Percentiles rank a stretch among this genome's conserved stretches.
Evolutionary conservation across 345 rosid genomes (phyloP).

Genomic region (Citrus maxima): DNA sequence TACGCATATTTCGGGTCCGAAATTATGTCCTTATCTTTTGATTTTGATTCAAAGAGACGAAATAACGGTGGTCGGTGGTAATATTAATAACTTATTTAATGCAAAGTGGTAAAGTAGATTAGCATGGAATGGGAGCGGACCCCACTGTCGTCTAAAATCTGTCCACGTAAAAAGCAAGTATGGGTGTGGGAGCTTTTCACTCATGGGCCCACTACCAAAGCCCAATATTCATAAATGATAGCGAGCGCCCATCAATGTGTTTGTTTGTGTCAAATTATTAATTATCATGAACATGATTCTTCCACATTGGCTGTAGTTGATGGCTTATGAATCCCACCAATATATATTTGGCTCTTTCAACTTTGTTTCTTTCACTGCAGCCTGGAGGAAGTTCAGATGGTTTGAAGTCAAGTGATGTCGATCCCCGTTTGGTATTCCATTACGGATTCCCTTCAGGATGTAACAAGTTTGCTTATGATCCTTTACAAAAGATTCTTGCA

Average conservation of each 20-base stretch:
- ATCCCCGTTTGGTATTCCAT: slow-evolving; percentile 72
- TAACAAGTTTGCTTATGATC: slow-evolving; percentile 63
- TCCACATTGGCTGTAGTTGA: too few relatives aligned
- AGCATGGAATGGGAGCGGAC: background rate
- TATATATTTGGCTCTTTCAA: background rate
- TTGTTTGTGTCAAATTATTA: too few relatives aligned
- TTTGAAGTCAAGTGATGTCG: slow-evolving; percentile 62
- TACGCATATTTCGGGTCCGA: background rate
- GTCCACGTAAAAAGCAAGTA: background rate
- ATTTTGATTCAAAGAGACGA: background rate
- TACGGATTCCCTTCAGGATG: slow-evolving; percentile 82
- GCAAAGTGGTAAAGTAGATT: background rate
- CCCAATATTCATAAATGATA: background rate
- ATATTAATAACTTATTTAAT: background rate
- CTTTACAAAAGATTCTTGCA: slow-evolving; percentile 68
- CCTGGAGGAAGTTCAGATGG: slow-evolving; percentile 62
- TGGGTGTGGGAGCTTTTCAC: background rate
- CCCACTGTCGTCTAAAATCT: background rate
- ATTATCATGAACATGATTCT: too few relatives aligned
- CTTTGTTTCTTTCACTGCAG: slow-evolving; percentile 29
- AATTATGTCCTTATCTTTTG: background rate
- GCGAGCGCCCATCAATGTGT: too few relatives aligned
- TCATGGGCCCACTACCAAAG: slow-evolving; percentile 8
- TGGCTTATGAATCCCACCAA: too few relatives aligned
- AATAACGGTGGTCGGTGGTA: slow-evolving; percentile 24